Evolutionary conservation across 805 yeast genomes (phyloP).

Genomic region (Tetrapisispora nanseiensis): DNA sequence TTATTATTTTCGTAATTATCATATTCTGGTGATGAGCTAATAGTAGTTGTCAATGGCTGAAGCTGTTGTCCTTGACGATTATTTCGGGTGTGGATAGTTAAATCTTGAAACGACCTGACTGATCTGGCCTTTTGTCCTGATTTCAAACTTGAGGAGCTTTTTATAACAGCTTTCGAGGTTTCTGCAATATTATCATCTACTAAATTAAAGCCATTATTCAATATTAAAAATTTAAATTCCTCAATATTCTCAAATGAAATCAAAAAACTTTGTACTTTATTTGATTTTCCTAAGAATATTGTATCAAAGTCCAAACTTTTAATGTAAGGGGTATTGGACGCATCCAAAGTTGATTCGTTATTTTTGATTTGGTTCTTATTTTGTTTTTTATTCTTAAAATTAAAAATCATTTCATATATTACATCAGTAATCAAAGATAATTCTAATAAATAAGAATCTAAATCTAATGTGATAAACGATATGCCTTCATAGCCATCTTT

Average conservation of each 20-base stretch:
- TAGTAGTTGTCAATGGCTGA: neutral
- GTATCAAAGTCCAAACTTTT: conserved; percentile 30
- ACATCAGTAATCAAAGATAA: conserved; percentile 37
- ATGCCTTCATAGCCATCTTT: conserved; percentile 31
- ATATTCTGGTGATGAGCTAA: neutral
- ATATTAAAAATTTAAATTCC: conserved; percentile 33
- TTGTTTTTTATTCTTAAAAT: neutral
- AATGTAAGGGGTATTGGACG: conserved; percentile 1
- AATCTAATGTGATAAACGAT: conserved; percentile 40
- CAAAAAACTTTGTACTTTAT: conserved; percentile 30
- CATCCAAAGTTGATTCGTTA: neutral
- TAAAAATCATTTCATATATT: conserved; percentile 14
- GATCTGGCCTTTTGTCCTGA: conserved; percentile 8
- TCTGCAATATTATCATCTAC: conserved; percentile 21
- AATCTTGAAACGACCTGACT: conserved; percentile 16
- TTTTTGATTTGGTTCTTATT: neutral
- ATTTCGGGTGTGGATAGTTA: conserved; percentile 1
- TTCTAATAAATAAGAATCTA: conserved; percentile 41
- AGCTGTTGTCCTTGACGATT: neutral
- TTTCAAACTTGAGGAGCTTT: conserved; percentile 5
- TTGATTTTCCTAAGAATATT: conserved; percentile 29
- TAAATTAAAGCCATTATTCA: conserved; percentile 26
- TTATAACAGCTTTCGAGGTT: conserved; percentile 20
- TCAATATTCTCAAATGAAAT: conserved; percentile 35
- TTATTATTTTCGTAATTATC: too few species aligned